A percentile compares a stretch with the other conserved stretches of the same genome.
phyloP scores from a whole-genome alignment of 495 filamentous ascomycete genomes.

The Hyaloscypha finlandica region DNA sequence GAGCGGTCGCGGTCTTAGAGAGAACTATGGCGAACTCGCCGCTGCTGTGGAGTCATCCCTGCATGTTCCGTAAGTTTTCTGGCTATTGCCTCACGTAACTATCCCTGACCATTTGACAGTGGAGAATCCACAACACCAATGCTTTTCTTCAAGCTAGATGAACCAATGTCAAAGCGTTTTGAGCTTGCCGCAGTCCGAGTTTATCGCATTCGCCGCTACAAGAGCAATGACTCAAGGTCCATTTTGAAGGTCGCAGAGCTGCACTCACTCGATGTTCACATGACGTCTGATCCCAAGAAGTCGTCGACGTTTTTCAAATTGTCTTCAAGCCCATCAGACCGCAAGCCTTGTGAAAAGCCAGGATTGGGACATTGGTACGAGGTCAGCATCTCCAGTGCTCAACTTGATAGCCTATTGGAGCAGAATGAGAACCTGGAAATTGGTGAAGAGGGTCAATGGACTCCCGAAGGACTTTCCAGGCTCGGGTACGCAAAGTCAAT shows the following conservation, averaged over 20 bases:
- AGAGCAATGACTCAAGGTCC: constrained; percentile 24
- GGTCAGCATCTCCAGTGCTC: constrained; percentile 37
- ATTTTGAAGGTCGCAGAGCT: constrained; percentile 46
- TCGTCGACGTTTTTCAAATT: neutral
- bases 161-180: constrained; percentile 20
- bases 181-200: constrained; percentile 37
- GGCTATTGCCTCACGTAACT: neutral
- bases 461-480: constrained; percentile 27
- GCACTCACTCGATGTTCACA: constrained; percentile 35
- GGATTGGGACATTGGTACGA: constrained; percentile 42
- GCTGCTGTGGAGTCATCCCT: constrained; percentile 37
- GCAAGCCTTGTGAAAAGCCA: constrained; percentile 22
- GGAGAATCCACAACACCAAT: neutral
- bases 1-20: constrained; percentile 23
- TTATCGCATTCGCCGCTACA: constrained; percentile 33
- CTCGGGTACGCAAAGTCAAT: constrained; percentile 20
- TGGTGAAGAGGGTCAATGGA: constrained; percentile 45
- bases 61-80: constrained; percentile 39
- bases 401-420: constrained; percentile 33
- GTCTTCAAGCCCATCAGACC: constrained; percentile 8
- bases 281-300: neutral
- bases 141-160: constrained; percentile 32
- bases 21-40: constrained; percentile 35
- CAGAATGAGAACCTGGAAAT: constrained; percentile 41
- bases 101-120: neutral